These are phyloP conservation scores for Quercus parvula DNA, from an alignment of 306 rosid genomes.

Conservation along the genomic window DNA sequence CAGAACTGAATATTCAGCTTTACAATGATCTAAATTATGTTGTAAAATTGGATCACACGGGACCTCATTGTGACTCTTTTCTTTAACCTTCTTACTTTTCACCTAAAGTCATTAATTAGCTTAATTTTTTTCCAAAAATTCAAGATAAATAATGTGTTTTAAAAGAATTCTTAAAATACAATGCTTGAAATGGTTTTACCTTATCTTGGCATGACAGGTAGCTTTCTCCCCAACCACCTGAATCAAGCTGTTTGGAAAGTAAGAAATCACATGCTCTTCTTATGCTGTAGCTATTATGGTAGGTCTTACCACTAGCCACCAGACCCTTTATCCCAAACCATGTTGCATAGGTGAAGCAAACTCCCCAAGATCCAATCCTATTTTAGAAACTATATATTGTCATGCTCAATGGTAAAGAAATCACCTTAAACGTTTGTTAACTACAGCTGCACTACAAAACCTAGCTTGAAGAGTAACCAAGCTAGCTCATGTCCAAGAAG, in stretches of 20 bases:
- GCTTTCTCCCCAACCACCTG: conserved; percentile 87
- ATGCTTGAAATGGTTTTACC: conserved; percentile 23
- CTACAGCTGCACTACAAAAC: neutral
- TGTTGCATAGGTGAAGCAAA: conserved; percentile 74
- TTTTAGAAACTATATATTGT: neutral
- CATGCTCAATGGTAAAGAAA: neutral
- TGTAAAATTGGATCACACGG: too few relatives aligned
- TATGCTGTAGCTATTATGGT: conserved; percentile 38
- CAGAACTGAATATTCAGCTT: too few relatives aligned
- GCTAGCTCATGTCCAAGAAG: too few relatives aligned
- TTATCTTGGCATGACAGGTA: conserved; percentile 56
- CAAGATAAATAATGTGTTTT: neutral
- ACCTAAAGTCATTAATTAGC: neutral
- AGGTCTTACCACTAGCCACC: conserved; percentile 41
- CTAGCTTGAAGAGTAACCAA: too few relatives aligned
- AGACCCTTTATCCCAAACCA: conserved; percentile 77
- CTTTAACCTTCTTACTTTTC: neutral
- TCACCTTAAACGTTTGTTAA: neutral
- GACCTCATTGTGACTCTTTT: neutral
- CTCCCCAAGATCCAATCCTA: conserved; percentile 80
- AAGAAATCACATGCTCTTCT: conserved; percentile 61
- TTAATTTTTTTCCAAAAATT: neutral
- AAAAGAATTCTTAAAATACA: neutral
- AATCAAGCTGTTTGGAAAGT: conserved; percentile 54
- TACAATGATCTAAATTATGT: too few relatives aligned